Conservation (phyloP, 2,329 filamentous ascomycete genomes). For the Zymoseptoria pseudotritici region DNA sequence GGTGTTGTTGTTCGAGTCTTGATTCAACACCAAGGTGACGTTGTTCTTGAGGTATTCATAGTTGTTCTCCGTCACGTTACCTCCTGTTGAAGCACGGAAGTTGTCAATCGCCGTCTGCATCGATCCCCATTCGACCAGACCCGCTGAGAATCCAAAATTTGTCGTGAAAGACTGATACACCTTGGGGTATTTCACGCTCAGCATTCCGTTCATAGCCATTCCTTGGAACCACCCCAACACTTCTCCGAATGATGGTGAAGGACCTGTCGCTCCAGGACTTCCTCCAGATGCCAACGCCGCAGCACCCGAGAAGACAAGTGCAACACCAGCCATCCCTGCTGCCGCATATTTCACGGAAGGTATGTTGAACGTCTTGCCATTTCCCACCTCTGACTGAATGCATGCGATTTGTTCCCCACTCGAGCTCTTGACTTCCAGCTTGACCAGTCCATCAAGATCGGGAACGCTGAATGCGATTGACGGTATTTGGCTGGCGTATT, state of each 20-base stretch:
- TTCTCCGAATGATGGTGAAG: constrained; percentile 78
- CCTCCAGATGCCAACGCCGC: constrained; percentile 55
- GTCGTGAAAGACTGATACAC: constrained; percentile 84
- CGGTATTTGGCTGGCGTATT: constrained; percentile 70
- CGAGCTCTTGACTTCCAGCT: constrained; percentile 62
- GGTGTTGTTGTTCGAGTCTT: constrained; percentile 43
- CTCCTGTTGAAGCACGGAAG: constrained; percentile 74
- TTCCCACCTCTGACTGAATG: constrained; percentile 71
- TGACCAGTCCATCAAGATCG: constrained; percentile 81
- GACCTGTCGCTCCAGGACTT: constrained; percentile 51
- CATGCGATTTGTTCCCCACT: constrained; percentile 66
- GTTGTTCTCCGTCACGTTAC: constrained; percentile 75
- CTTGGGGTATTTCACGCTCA: constrained; percentile 78
- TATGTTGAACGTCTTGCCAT: constrained; percentile 74
- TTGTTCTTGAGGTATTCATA: constrained; percentile 71
- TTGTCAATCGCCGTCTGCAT: constrained; percentile 77
- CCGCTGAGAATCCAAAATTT: constrained; percentile 90
- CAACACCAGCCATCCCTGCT: constrained; percentile 76
- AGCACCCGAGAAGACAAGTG: constrained; percentile 67
- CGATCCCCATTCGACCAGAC: constrained; percentile 71
- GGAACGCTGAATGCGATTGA: constrained; percentile 83
- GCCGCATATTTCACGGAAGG: constrained; percentile 76
- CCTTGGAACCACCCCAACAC: constrained; percentile 86
- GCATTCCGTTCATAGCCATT: constrained; percentile 93
- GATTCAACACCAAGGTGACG: constrained; percentile 63